Conservation (phyloP, 495 filamentous ascomycete genomes). For the Penicillium malachiteum region DNA sequence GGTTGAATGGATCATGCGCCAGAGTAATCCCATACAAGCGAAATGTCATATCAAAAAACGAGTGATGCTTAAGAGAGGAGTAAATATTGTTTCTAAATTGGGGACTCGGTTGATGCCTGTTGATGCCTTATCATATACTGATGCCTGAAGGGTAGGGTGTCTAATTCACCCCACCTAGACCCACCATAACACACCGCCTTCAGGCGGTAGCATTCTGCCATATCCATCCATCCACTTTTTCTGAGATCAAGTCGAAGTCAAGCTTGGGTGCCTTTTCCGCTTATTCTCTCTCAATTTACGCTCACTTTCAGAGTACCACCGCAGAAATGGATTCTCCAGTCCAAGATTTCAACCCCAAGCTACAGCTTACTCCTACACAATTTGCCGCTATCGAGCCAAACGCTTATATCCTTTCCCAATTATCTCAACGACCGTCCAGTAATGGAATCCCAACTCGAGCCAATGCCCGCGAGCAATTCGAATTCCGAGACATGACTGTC, state of each 20-base stretch:
- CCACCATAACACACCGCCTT: slow-evolving; percentile 11
- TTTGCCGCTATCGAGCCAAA: slow-evolving; percentile 89
- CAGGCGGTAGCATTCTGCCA: slow-evolving; percentile 36
- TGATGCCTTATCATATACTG: too few species aligned
- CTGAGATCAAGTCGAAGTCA: background rate
- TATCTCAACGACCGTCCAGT: slow-evolving; percentile 57
- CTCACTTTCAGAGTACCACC: too few species aligned
- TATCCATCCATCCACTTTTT: slow-evolving; percentile 26
- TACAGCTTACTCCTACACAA: slow-evolving; percentile 74
- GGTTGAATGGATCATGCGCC: too few species aligned
- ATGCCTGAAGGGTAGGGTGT: too few species aligned
- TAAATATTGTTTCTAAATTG: too few species aligned
- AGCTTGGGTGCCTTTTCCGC: too few species aligned
- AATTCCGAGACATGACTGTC: slow-evolving; percentile 66
- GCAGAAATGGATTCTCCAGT: slow-evolving; percentile 28
- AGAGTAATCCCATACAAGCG: too few species aligned
- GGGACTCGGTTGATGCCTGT: too few species aligned
- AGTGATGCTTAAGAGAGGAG: too few species aligned
- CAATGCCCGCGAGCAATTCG: slow-evolving; percentile 69
- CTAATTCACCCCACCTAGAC: too few species aligned
- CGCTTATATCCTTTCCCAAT: slow-evolving; percentile 84
- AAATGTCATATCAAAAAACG: too few species aligned
- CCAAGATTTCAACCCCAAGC: slow-evolving; percentile 36
- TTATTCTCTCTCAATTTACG: too few species aligned
- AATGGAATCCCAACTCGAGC: slow-evolving; percentile 63